Conservation (phyloP, 805 yeast genomes). For the Tetrapisispora pingtungensis region DNA sequence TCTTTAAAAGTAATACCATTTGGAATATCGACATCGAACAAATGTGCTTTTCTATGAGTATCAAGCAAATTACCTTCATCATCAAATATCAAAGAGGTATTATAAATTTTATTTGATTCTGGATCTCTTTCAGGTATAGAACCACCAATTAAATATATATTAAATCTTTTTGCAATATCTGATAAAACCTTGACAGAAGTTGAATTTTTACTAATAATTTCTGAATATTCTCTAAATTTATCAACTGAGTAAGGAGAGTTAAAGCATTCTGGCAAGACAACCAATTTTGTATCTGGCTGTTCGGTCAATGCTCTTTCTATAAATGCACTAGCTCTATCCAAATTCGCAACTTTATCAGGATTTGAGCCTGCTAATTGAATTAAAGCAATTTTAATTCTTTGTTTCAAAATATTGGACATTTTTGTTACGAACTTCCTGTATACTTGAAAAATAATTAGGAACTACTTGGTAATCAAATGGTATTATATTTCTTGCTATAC, state of each 20-base stretch:
- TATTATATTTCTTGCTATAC: too few relatives aligned
- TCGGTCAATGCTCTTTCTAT: conserved; percentile 51
- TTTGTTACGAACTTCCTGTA: not conserved
- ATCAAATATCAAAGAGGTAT: conserved; percentile 66
- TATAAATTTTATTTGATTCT: conserved; percentile 46
- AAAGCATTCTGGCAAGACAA: conserved; percentile 92
- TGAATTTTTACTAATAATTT: conserved; percentile 63
- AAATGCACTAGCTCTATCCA: conserved; percentile 53
- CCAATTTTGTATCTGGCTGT: conserved; percentile 56
- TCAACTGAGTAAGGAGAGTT: conserved; percentile 89
- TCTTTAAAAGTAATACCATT: conserved; percentile 84
- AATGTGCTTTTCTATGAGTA: conserved; percentile 81
- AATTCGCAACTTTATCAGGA: conserved; percentile 67
- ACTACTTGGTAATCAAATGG: too few relatives aligned
- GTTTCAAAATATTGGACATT: conserved; percentile 12
- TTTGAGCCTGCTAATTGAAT: conserved; percentile 68
- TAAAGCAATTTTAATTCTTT: conserved; percentile 67
- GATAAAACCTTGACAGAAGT: conserved; percentile 51
- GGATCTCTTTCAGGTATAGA: conserved; percentile 75
- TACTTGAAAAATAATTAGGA: too few relatives aligned
- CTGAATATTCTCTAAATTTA: conserved; percentile 82
- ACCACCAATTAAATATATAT: conserved; percentile 73
- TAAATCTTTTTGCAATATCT: conserved; percentile 52
- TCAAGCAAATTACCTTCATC: conserved; percentile 70
- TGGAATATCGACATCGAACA: conserved; percentile 89